Evolutionary conservation across 2,329 filamentous ascomycete species (phyloP).

Genomic region (Blumeria hordei): DNA sequence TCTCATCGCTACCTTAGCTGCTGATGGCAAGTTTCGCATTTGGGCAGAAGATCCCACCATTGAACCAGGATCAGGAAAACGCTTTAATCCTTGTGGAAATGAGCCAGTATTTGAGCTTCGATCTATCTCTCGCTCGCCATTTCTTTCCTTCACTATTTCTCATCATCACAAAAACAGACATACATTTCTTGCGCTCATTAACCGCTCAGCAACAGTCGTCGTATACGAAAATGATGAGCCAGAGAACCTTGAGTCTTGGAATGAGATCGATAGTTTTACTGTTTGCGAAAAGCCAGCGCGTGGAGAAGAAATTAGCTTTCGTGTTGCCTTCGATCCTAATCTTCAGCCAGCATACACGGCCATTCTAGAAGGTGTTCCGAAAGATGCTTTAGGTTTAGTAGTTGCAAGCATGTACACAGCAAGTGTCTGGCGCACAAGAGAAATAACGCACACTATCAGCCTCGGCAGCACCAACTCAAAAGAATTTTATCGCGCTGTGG

Average conservation of each 20-base stretch:
- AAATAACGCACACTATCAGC: constrained; percentile 25
- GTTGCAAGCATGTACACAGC: constrained; percentile 71
- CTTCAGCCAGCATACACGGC: constrained; percentile 56
- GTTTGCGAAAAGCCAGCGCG: constrained; percentile 46
- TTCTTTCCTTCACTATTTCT: constrained; percentile 64
- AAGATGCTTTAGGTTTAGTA: constrained; percentile 56
- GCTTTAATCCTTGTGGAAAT: constrained; percentile 54
- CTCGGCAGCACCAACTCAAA: constrained; percentile 34
- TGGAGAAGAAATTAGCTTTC: constrained; percentile 72
- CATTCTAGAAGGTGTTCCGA: constrained; percentile 55
- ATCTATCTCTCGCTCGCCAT: constrained; percentile 20
- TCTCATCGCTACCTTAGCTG: constrained; percentile 65
- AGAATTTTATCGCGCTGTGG: constrained; percentile 66
- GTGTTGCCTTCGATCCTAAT: constrained; percentile 72
- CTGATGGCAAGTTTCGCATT: constrained; percentile 73
- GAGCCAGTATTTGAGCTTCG: constrained; percentile 23
- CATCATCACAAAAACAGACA: constrained; percentile 55
- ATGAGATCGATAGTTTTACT: constrained; percentile 49
- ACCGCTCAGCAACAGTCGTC: constrained; percentile 54
- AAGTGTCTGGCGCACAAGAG: constrained; percentile 55
- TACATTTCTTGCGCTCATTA: constrained; percentile 66
- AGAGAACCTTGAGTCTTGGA: constrained; percentile 57
- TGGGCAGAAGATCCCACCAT: constrained; percentile 82
- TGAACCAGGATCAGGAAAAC: constrained; percentile 44
- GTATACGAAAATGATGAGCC: constrained; percentile 71